Evolutionary conservation across 176 grass and related monocot genomes (phyloP), one percentile per base, ranked within the genome.

Genomic region (Juncus effusus): DNA sequence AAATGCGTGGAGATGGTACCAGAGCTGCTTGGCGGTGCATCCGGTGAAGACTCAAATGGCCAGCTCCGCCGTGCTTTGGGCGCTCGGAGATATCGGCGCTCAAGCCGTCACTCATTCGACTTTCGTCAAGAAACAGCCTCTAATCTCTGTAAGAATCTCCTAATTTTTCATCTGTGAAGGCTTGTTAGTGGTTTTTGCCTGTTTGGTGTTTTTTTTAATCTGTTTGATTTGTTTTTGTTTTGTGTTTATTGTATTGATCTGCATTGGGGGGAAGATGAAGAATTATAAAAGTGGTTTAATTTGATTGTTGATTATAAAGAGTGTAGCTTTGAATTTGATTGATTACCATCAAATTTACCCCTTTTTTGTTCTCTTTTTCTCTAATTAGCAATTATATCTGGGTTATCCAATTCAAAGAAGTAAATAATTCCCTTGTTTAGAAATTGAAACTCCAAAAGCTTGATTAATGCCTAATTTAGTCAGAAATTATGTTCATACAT

Each of bases 21-120:
- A 86, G 64, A 77, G 83, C 55, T 97, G 85, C 74, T 70, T 97
- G 77, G 47, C 85, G 13, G 39, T 87, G 42, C 78, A 97, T 54
- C 94, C 94, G 36, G 83, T 92, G 82, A 90, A 82, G 51, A 97
- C 94, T 41, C 94, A 97, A 80, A 79, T 92, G 51, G 79, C 83
- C 42, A 97, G 88, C 80, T 92, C 94, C 58, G 88, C 82, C 61
- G 55, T 97, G 75, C 84, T 97, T 65, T 97, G 85, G 88, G 88
- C 75, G 59, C 64, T 93, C 40, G 94, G 88, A 40, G 88, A 97
- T 73, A 76, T 92, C 54, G 94, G 88, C 67, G 94, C 94, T n/a
- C 94, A 97, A 75, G 69, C 80, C 51, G 82, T 89, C 64, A 92
- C 94, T 64, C 85, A 86, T 72, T 62, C 67, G 15, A 83, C 84